These are phyloP conservation scores for Hirsutella minnesotensis DNA, from an alignment of 2,329 filamentous ascomycete species.

Conservation along the genomic window DNA sequence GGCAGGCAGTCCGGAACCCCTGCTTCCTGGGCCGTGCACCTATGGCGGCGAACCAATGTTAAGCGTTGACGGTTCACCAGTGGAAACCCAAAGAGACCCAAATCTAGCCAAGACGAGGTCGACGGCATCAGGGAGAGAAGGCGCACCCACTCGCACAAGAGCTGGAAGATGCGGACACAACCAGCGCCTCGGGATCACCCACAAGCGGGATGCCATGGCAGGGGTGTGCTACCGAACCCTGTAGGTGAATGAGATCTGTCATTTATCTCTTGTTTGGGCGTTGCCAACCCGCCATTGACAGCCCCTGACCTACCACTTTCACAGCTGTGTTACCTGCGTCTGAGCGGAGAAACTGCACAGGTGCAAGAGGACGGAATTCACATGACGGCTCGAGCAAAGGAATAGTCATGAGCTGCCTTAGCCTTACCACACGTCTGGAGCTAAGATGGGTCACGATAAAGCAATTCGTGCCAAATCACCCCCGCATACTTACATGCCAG, in stretches of 20 bases:
- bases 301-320: conserved; percentile 4
- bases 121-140: background rate
- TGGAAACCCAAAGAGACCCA: too few relatives aligned
- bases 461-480: background rate
- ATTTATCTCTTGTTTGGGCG: conserved; percentile 9
- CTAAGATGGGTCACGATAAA: background rate
- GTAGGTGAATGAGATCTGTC: conserved; percentile 15
- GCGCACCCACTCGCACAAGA: too few relatives aligned
- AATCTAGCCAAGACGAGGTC: background rate
- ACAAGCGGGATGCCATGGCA: conserved; percentile 4
- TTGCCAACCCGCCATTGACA: conserved; percentile 4
- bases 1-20: too few relatives aligned
- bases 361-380: background rate
- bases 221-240: conserved; percentile 8
- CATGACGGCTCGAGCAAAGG: background rate
- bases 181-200: conserved; percentile 17
- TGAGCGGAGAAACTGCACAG: conserved; percentile 2
- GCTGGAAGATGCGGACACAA: conserved; percentile 9
- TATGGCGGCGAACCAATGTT: too few relatives aligned
- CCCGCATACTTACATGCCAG: background rate
- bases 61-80: too few relatives aligned
- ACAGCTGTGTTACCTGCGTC: conserved; percentile 5
- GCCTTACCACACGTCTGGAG: background rate
- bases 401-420: too few relatives aligned
- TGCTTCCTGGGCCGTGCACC: too few relatives aligned